These are phyloP conservation scores for Populus hybrid DNA, from an alignment of 441 rosid species.

Conservation along the genomic window DNA sequence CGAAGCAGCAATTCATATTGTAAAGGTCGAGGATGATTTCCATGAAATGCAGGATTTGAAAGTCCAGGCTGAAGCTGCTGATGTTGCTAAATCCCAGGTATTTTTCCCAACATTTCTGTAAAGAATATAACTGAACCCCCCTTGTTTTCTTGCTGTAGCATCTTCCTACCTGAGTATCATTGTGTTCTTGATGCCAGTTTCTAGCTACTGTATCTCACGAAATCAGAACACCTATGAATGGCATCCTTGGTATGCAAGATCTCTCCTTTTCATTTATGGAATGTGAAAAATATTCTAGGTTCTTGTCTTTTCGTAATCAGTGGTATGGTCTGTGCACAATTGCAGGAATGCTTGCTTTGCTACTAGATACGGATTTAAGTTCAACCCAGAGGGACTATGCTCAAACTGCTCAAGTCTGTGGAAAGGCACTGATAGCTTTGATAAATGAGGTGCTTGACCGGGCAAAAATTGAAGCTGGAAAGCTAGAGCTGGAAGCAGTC, in stretches of 20 bases:
- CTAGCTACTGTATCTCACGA: slow-evolving; percentile 96
- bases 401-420: slow-evolving; percentile 92
- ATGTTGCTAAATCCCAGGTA: slow-evolving; percentile 94
- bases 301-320: slow-evolving; percentile 3
- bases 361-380: slow-evolving; percentile 81
- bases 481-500: slow-evolving; percentile 78
- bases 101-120: not conserved
- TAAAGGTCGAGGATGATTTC: slow-evolving; percentile 85
- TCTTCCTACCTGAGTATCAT: slow-evolving; percentile 9
- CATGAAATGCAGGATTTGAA: slow-evolving; percentile 79
- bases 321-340: slow-evolving; percentile 3
- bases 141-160: not conserved
- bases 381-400: slow-evolving; percentile 90
- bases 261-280: slow-evolving; percentile 12
- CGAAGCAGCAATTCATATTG: slow-evolving; percentile 70
- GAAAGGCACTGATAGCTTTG: slow-evolving; percentile 88
- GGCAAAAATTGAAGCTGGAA: slow-evolving; percentile 97
- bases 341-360: slow-evolving; percentile 91
- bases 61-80: slow-evolving; percentile 92
- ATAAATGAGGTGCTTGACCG: slow-evolving; percentile 98
- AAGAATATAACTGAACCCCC: not conserved
- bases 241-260: slow-evolving; percentile 70
- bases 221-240: slow-evolving; percentile 98
- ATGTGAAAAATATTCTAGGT: not conserved
- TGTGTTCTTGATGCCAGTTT: slow-evolving; percentile 45